Conservation (phyloP, 768 basidiomycete species). For the Macrolepiota dolichaula region DNA sequence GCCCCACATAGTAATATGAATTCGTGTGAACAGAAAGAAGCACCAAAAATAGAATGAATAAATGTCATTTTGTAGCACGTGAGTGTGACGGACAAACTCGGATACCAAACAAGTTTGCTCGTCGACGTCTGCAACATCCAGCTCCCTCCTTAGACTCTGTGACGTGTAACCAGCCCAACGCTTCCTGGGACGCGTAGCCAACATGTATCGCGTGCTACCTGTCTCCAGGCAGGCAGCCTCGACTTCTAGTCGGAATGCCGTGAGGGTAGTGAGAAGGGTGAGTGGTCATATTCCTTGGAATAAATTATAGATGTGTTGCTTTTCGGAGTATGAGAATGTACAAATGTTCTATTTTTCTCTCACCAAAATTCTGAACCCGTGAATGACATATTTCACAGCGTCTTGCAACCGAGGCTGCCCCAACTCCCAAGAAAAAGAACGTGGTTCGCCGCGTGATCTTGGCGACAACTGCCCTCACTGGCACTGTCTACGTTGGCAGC, state of each 20-base stretch:
- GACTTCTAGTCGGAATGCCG: conserved; percentile 40
- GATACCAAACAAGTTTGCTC: conserved; percentile 25
- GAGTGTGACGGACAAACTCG: conserved; percentile 34
- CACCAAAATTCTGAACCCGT: not conserved
- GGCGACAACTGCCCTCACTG: conserved; percentile 63
- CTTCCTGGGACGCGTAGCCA: conserved; percentile 17
- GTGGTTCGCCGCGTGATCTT: conserved; percentile 60
- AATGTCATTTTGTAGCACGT: conserved; percentile 17
- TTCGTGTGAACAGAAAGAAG: not conserved
- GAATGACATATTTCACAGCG: conserved; percentile 36
- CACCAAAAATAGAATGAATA: not conserved
- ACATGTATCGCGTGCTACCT: conserved; percentile 58
- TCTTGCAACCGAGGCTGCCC: conserved; percentile 56
- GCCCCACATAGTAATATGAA: not conserved
- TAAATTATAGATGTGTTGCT: not conserved
- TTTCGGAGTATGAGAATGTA: not conserved
- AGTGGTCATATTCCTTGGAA: conserved; percentile 20
- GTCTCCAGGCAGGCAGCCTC: conserved; percentile 50
- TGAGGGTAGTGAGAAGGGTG: conserved; percentile 60
- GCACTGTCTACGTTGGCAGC: conserved; percentile 82
- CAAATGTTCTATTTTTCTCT: not conserved
- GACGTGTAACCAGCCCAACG: conserved; percentile 11
- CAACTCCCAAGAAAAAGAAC: conserved; percentile 49
- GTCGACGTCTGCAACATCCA: conserved; percentile 14
- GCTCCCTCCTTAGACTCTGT: not conserved